A percentile compares a stretch with the other conserved stretches of the same genome.
These are phyloP conservation scores for Amanita inopinata DNA, from an alignment of 768 basidiomycete species.

Conservation along the genomic window DNA sequence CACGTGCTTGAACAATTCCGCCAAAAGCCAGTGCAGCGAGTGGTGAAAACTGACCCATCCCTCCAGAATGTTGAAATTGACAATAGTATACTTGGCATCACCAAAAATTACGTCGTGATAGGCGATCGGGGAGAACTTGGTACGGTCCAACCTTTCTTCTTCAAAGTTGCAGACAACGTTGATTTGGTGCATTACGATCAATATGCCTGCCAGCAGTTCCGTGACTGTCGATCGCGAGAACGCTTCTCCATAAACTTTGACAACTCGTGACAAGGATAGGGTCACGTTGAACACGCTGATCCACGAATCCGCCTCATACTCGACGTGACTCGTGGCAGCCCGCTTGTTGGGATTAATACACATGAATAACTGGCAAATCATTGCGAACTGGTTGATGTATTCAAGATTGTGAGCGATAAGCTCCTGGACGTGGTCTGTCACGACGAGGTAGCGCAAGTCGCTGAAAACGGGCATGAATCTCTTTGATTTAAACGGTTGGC, in stretches of 20 bases:
- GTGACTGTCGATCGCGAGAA: constrained; percentile 49
- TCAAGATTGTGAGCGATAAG: constrained; percentile 62
- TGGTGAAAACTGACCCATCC: constrained; percentile 92
- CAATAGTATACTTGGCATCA: constrained; percentile 43
- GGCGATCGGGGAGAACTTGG: constrained; percentile 49
- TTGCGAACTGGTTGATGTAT: constrained; percentile 62
- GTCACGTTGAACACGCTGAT: constrained; percentile 95
- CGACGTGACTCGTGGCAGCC: constrained; percentile 74
- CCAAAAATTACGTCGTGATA: constrained; percentile 67
- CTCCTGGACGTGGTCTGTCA: constrained; percentile 70
- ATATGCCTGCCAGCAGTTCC: constrained; percentile 58
- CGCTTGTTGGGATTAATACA: constrained; percentile 88
- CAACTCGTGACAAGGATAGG: constrained; percentile 78
- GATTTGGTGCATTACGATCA: constrained; percentile 61
- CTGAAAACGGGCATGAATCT: constrained; percentile 94
- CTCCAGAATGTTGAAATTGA: constrained; percentile 71
- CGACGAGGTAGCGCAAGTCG: constrained; percentile 78
- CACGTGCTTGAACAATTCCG: constrained; percentile 81
- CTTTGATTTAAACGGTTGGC: constrained; percentile 85
- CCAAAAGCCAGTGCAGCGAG: constrained; percentile 82
- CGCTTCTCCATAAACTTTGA: constrained; percentile 83
- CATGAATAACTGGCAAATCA: constrained; percentile 84
- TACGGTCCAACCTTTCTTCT: constrained; percentile 58
- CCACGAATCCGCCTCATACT: constrained; percentile 96
- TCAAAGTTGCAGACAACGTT: constrained; percentile 58